These are phyloP conservation scores for Solanum paucissectum DNA, from an alignment of 257 asterid genomes.

Conservation along the genomic window DNA sequence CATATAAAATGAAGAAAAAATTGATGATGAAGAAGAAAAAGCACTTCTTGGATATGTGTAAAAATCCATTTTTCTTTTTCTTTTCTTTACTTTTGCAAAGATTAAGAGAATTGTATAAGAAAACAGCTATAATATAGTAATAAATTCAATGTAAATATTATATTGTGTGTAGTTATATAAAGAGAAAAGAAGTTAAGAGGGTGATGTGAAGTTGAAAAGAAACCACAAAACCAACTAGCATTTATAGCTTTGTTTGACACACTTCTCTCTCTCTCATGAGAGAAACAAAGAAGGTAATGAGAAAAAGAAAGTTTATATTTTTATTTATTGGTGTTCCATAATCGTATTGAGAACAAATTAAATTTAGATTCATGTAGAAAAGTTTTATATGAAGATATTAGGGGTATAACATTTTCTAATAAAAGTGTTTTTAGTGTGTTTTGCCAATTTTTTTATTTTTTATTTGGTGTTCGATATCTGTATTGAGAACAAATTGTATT, in stretches of 20 bases:
- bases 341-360: neutral
- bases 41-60: constrained; percentile 54
- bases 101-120: neutral
- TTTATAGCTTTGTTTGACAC: neutral
- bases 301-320: neutral
- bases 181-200: neutral
- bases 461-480: neutral
- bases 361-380: neutral
- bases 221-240: neutral
- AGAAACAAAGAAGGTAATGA: neutral
- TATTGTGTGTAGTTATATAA: neutral
- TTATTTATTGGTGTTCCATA: neutral
- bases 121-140: neutral
- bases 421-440: neutral
- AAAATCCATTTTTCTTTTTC: constrained; percentile 40
- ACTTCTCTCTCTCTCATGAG: neutral
- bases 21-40: constrained; percentile 27
- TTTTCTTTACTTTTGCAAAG: neutral
- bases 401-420: neutral
- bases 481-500: neutral
- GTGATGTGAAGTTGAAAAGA: neutral
- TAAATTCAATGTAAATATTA: neutral
- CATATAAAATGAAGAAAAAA: constrained; percentile 38
- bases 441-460: neutral
- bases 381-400: neutral